Conservation (phyloP, 2,329 filamentous ascomycete species). For the Fusarium musae region DNA sequence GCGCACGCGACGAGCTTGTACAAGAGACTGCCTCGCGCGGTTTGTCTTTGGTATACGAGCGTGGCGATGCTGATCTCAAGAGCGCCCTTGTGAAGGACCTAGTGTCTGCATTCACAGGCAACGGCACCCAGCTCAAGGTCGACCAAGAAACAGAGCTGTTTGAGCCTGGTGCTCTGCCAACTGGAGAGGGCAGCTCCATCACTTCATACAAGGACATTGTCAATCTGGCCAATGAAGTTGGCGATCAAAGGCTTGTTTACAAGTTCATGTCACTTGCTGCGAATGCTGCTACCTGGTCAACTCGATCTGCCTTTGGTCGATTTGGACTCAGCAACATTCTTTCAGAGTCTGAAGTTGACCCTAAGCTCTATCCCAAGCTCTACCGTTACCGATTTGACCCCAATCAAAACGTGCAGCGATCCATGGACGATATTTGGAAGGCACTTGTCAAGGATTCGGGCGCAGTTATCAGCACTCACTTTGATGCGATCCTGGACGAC, state of each 20-base stretch:
- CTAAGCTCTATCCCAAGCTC: slow-evolving; percentile 94
- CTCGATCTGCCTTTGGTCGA: slow-evolving; percentile 92
- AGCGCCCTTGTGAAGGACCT: slow-evolving; percentile 87
- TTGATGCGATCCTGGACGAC: slow-evolving; percentile 90
- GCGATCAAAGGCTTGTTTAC: slow-evolving; percentile 95
- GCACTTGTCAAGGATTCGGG: slow-evolving; percentile 91
- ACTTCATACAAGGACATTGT: slow-evolving; percentile 99
- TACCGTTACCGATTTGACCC: slow-evolving; percentile 96
- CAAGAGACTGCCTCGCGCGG: slow-evolving; percentile 95
- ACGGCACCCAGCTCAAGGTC: slow-evolving; percentile 80
- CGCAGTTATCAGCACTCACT: slow-evolving; percentile 80
- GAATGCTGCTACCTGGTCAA: slow-evolving; percentile 97
- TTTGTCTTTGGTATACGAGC: slow-evolving; percentile 92
- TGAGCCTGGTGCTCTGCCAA: slow-evolving; percentile 88
- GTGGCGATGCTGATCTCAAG: slow-evolving; percentile 83
- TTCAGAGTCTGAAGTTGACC: slow-evolving; percentile 87
- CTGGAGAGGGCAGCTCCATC: slow-evolving; percentile 86
- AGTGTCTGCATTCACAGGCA: slow-evolving; percentile 87
- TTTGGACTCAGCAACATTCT: slow-evolving; percentile 94
- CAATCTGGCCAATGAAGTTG: slow-evolving; percentile 93
- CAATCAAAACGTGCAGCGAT: slow-evolving; percentile 89
- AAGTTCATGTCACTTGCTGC: slow-evolving; percentile 98
- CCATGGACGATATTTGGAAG: slow-evolving; percentile 99
- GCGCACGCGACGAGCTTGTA: slow-evolving; percentile 90
- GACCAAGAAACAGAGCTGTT: slow-evolving; percentile 93